Conservation (phyloP, 768 basidiomycete species). For the Paxillus ammoniavirescens region DNA sequence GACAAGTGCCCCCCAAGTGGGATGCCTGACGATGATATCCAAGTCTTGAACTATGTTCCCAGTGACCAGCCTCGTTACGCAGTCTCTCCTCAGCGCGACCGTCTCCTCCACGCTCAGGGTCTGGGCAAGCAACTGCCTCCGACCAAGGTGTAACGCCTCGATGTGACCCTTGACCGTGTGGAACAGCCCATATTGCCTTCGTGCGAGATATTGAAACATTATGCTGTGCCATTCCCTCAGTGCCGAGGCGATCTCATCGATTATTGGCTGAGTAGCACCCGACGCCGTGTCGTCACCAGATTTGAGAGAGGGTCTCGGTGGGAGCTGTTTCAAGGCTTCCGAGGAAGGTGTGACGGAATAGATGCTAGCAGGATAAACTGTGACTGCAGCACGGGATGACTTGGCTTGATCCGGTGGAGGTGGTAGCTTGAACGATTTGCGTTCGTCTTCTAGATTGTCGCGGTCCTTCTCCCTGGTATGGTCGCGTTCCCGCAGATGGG, state of each 20-base stretch:
- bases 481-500: constrained; percentile 30
- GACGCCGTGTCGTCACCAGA: constrained; percentile 91
- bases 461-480: constrained; percentile 50
- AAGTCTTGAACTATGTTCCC: constrained; percentile 91
- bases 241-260: constrained; percentile 97
- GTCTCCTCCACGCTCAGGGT: constrained; percentile 89
- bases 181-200: constrained; percentile 88
- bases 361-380: constrained; percentile 74
- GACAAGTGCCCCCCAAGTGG: constrained; percentile 85
- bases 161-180: constrained; percentile 84
- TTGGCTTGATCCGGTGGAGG: constrained; percentile 76
- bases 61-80: constrained; percentile 81
- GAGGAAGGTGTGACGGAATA: constrained; percentile 71
- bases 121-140: constrained; percentile 85
- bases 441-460: constrained; percentile 58
- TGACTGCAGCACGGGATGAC: constrained; percentile 67
- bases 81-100: constrained; percentile 74
- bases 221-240: constrained; percentile 93
- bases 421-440: constrained; percentile 69
- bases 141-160: constrained; percentile 87
- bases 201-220: constrained; percentile 88
- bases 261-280: constrained; percentile 81
- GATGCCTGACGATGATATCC: constrained; percentile 96
- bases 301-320: constrained; percentile 91
- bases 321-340: constrained; percentile 67